phyloP scores from a whole-genome alignment of 768 basidiomycete genomes.

The Leucocoprinus sp. region DNA sequence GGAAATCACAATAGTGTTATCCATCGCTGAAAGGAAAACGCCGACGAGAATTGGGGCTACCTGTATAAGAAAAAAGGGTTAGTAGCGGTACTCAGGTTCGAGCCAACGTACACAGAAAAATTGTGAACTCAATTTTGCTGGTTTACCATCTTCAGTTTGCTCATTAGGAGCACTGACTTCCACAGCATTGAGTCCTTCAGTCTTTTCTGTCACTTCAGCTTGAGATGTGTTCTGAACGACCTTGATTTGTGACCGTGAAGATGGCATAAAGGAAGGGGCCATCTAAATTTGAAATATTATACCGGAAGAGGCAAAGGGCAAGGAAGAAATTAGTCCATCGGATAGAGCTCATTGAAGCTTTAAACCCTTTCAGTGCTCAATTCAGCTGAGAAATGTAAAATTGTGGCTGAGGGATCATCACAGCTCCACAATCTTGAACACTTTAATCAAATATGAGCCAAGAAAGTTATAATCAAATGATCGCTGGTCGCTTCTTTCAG shows the following conservation, averaged over 20 bases:
- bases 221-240: not conserved
- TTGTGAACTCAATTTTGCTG: not conserved
- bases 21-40: slow-evolving; percentile 12
- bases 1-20: slow-evolving; percentile 13
- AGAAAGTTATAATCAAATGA: not conserved
- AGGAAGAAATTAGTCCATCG: not conserved
- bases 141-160: not conserved
- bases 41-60: slow-evolving; percentile 12
- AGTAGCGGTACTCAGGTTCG: not conserved
- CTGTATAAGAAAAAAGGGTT: not conserved
- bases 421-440: no score
- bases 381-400: no score
- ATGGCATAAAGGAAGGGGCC: not conserved
- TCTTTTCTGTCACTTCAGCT: not conserved
- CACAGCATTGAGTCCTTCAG: not conserved
- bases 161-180: not conserved
- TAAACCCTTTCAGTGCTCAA: no score
- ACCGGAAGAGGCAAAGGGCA: not conserved
- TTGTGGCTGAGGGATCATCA: no score
- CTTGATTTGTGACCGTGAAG: not conserved
- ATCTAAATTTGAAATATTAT: not conserved
- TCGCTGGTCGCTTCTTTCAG: no score
- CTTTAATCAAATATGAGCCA: no score
- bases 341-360: not conserved
- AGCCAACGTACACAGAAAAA: not conserved